A percentile compares a stretch with the other conserved stretches of the same genome.
phyloP scores from a whole-genome alignment of 148 eudicot species.

The Rhododendron vialii region DNA sequence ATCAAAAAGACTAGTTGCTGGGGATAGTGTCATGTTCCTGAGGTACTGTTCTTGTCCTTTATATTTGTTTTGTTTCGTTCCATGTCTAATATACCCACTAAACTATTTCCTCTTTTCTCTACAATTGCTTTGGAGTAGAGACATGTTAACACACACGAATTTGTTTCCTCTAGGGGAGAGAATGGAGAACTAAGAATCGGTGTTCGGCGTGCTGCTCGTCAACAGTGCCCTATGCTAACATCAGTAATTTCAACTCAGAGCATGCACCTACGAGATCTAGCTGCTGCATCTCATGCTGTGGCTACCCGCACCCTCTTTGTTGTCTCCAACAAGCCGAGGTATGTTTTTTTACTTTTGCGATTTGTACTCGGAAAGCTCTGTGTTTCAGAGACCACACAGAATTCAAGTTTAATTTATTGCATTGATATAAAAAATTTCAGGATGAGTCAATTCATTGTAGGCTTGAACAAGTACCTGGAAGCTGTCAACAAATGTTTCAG shows the following conservation, averaged over 20 bases:
- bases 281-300: slow-evolving; percentile 83
- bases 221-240: slow-evolving; percentile 67
- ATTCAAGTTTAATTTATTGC: not conserved
- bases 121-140: not conserved
- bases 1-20: slow-evolving; percentile 86
- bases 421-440: slow-evolving; percentile 27
- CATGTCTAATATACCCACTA: not conserved
- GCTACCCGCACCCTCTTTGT: slow-evolving; percentile 54
- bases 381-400: not conserved
- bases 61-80: not conserved
- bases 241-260: slow-evolving; percentile 85
- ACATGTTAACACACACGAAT: not conserved
- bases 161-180: slow-evolving; percentile 47
- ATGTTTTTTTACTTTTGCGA: not conserved
- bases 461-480: slow-evolving; percentile 84
- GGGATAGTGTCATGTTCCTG: slow-evolving; percentile 85
- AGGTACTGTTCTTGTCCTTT: slow-evolving; percentile 40
- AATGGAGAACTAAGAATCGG: slow-evolving; percentile 82
- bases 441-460: slow-evolving; percentile 89
- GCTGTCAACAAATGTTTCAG: slow-evolving; percentile 49
- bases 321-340: slow-evolving; percentile 92
- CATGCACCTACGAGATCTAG: slow-evolving; percentile 93
- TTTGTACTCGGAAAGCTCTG: not conserved
- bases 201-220: slow-evolving; percentile 66
- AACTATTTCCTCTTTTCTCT: not conserved